Evolutionary conservation across 2,329 filamentous ascomycete genomes (phyloP).

Genomic region (Colletotrichum tropicicola): DNA sequence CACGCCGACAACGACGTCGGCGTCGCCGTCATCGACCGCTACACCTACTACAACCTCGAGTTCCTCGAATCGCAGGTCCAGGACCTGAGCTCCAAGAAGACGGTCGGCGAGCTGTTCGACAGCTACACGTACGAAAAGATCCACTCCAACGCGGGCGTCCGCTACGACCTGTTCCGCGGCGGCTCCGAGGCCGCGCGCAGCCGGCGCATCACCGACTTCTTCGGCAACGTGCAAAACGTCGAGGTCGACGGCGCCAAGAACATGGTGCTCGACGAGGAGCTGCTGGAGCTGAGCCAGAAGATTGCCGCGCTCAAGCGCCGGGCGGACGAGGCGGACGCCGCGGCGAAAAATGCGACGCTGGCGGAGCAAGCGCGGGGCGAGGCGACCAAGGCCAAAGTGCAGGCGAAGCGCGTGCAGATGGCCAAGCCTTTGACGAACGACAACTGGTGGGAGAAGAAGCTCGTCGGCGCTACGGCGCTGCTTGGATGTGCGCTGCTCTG

Average conservation of each 20-base stretch:
- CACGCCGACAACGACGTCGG: slow-evolving; percentile 98
- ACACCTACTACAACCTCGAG: slow-evolving; percentile 98
- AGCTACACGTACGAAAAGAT: slow-evolving; percentile 96
- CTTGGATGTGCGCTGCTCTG: slow-evolving; percentile 69
- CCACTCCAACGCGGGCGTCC: slow-evolving; percentile 88
- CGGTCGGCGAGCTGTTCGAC: slow-evolving; percentile 92
- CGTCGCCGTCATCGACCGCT: slow-evolving; percentile 97
- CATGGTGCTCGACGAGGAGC: slow-evolving; percentile 73
- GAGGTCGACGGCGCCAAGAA: slow-evolving; percentile 78
- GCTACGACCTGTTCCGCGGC: slow-evolving; percentile 94
- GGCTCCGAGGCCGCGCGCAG: slow-evolving; percentile 81
- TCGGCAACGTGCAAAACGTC: slow-evolving; percentile 97
- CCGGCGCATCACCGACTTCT: slow-evolving; percentile 93
- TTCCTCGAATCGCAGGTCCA: slow-evolving; percentile 92
- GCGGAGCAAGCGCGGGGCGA: neutral
- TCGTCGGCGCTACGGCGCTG: slow-evolving; percentile 68
- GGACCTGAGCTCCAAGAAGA: slow-evolving; percentile 87
- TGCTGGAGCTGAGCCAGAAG: slow-evolving; percentile 77
- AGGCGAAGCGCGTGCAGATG: slow-evolving; percentile 25
- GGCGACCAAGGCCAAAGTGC: slow-evolving; percentile 32
- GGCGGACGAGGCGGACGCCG: slow-evolving; percentile 55
- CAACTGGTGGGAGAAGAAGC: slow-evolving; percentile 74
- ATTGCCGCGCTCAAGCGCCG: slow-evolving; percentile 63
- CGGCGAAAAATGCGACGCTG: slow-evolving; percentile 32
- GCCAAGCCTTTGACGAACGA: slow-evolving; percentile 71